These are phyloP conservation scores for Boletus patriciae DNA, from an alignment of 768 basidiomycete species.

Conservation along the genomic window DNA sequence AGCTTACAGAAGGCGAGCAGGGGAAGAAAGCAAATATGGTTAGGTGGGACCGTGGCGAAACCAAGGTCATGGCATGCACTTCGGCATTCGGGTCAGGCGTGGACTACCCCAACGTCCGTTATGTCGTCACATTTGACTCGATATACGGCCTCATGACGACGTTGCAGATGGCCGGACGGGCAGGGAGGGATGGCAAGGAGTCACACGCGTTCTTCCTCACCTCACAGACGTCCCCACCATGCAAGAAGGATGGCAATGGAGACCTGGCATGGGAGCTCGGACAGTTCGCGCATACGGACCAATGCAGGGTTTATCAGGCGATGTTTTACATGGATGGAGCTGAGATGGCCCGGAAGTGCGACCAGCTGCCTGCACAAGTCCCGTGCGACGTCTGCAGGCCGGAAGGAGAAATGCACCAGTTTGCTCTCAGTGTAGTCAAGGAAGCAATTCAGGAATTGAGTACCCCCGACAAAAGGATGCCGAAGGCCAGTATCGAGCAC, in stretches of 20 bases:
- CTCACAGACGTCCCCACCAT: neutral
- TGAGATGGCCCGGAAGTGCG: neutral
- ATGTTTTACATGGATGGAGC: neutral
- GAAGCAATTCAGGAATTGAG: too few species aligned
- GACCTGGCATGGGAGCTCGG: neutral
- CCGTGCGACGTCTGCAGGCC: neutral
- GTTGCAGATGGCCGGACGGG: too few species aligned
- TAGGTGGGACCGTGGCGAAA: neutral
- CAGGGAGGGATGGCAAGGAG: slow-evolving; percentile 1
- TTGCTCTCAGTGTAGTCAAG: neutral
- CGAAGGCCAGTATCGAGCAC: too few species aligned
- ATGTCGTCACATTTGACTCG: neutral
- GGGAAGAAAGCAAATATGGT: neutral
- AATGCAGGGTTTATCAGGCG: neutral
- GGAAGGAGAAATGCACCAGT: neutral
- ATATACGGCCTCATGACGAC: too few species aligned
- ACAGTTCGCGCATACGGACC: neutral
- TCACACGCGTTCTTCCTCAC: neutral
- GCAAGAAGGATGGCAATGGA: neutral
- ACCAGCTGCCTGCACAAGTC: neutral
- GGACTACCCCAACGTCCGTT: neutral
- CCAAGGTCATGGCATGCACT: slow-evolving; percentile 1
- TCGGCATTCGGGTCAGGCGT: neutral
- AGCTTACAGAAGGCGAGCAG: neutral
- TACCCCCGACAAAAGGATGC: too few species aligned